A percentile compares a stretch with the other conserved stretches of the same genome.
Evolutionary conservation across 129 eudicot species (phyloP).

Genomic region (Flaveria robusta): DNA sequence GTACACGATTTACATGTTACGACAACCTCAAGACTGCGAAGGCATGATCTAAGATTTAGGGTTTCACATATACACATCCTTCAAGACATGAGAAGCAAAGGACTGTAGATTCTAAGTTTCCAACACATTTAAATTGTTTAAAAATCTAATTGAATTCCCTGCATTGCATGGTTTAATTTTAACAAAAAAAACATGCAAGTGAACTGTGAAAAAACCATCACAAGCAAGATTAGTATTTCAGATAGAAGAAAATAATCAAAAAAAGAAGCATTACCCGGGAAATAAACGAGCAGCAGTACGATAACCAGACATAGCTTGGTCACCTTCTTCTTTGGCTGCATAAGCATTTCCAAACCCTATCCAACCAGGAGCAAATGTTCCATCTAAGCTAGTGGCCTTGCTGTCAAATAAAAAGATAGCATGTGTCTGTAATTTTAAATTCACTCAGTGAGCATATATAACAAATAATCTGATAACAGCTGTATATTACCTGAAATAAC

Average conservation of each 20-base stretch:
- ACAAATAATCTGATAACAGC: constrained; percentile 2
- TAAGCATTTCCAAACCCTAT: constrained; percentile 95
- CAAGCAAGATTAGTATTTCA: constrained; percentile 20
- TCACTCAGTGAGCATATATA: background rate
- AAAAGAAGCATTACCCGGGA: constrained; percentile 68
- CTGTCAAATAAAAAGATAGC: constrained; percentile 41
- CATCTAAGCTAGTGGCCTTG: constrained; percentile 89
- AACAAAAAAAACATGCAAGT: background rate
- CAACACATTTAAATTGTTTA: background rate
- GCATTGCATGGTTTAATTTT: background rate
- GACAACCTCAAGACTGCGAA: constrained; percentile 7
- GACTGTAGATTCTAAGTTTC: background rate
- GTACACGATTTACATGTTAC: constrained; percentile 13
- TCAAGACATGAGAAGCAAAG: background rate
- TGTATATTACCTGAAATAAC: constrained; percentile 75
- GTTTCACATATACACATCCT: background rate
- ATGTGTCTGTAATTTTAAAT: constrained; percentile 4
- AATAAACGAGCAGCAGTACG: constrained; percentile 98
- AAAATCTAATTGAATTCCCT: background rate
- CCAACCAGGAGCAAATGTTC: constrained; percentile 95
- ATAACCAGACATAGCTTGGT: constrained; percentile 96
- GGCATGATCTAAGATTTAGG: background rate
- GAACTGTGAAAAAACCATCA: background rate
- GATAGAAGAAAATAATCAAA: background rate
- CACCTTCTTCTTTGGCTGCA: constrained; percentile 98